A percentile compares a stretch with the other conserved stretches of the same genome.
Evolutionary conservation across 352 stramenopile species (phyloP).

Genomic region (Thalassiosira livingstoniorum): DNA sequence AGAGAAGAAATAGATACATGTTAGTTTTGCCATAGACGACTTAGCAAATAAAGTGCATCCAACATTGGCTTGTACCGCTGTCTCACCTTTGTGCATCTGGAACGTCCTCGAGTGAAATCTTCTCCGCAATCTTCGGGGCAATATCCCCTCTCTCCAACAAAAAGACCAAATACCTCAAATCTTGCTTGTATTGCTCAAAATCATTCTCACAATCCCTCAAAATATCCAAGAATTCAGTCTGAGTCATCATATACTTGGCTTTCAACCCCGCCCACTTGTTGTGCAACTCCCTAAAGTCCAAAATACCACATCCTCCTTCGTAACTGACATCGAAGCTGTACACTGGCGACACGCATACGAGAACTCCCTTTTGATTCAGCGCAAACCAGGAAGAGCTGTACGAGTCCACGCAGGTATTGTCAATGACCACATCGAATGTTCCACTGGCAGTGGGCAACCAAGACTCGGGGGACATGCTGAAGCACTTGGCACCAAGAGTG

Average conservation of each 20-base stretch:
- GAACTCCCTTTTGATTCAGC: slow-evolving; percentile 53
- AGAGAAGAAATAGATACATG: not conserved
- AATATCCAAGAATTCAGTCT: slow-evolving; percentile 63
- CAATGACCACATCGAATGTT: slow-evolving; percentile 78
- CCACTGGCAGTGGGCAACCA: slow-evolving; percentile 64
- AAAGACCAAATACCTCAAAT: slow-evolving; percentile 23
- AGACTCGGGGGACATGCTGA: slow-evolving; percentile 54
- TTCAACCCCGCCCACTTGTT: slow-evolving; percentile 45
- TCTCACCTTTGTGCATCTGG: slow-evolving; percentile 33
- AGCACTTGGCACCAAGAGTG: slow-evolving; percentile 59
- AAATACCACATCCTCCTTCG: slow-evolving; percentile 50
- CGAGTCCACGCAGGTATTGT: slow-evolving; percentile 66
- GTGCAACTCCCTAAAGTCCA: slow-evolving; percentile 38
- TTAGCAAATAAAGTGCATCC: not conserved
- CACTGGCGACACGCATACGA: slow-evolving; percentile 66
- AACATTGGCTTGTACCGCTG: not conserved
- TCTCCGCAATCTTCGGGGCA: slow-evolving; percentile 25
- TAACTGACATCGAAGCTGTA: slow-evolving; percentile 47
- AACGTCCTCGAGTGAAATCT: slow-evolving; percentile 28
- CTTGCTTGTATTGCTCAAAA: slow-evolving; percentile 54
- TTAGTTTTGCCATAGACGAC: not conserved
- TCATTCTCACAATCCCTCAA: slow-evolving; percentile 58
- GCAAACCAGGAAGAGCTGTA: slow-evolving; percentile 53
- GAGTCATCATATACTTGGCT: slow-evolving; percentile 58
- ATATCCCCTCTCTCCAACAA: slow-evolving; percentile 30